These are phyloP conservation scores for Tulasnella sp. DNA, from an alignment of 768 basidiomycete species.

Conservation along the genomic window DNA sequence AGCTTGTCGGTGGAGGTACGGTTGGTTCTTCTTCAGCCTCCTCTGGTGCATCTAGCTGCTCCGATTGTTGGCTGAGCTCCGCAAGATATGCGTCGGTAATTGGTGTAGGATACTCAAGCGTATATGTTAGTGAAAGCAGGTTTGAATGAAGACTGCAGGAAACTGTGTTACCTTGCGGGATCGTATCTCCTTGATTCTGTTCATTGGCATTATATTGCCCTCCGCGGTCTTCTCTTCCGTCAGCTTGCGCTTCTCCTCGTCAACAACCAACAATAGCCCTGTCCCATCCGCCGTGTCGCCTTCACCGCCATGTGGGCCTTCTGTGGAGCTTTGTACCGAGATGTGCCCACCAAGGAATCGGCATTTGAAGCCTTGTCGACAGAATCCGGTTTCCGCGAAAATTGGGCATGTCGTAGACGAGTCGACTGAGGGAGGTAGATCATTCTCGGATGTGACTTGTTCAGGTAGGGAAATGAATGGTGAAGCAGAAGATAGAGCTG, in stretches of 20 bases:
- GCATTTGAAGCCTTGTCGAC: slow-evolving; percentile 81
- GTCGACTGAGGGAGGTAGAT: slow-evolving; percentile 33
- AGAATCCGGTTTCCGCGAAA: slow-evolving; percentile 57
- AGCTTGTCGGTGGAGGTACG: slow-evolving; percentile 9
- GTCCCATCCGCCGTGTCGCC: background rate
- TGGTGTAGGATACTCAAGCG: slow-evolving; percentile 49
- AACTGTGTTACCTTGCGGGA: slow-evolving; percentile 49
- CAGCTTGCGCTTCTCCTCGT: background rate
- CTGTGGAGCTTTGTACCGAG: slow-evolving; percentile 1
- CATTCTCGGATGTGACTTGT: slow-evolving; percentile 19
- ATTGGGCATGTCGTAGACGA: slow-evolving; percentile 48
- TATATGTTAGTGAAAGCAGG: background rate
- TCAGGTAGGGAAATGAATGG: slow-evolving; percentile 37
- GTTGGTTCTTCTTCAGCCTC: slow-evolving; percentile 2
- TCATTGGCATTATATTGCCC: slow-evolving; percentile 61
- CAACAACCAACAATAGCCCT: background rate
- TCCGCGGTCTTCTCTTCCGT: slow-evolving; percentile 12
- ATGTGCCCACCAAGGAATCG: slow-evolving; percentile 79
- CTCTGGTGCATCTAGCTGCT: slow-evolving; percentile 18
- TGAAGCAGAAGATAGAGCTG: slow-evolving; percentile 33
- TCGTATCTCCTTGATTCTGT: slow-evolving; percentile 49
- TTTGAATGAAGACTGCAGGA: background rate
- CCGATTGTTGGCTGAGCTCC: slow-evolving; percentile 30
- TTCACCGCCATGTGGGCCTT: background rate
- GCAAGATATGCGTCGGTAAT: slow-evolving; percentile 49